A percentile compares a stretch with the other conserved stretches of the same genome.
phyloP scores from a whole-genome alignment of 2,329 filamentous ascomycete genomes.

The Aspergillus arachidicola region DNA sequence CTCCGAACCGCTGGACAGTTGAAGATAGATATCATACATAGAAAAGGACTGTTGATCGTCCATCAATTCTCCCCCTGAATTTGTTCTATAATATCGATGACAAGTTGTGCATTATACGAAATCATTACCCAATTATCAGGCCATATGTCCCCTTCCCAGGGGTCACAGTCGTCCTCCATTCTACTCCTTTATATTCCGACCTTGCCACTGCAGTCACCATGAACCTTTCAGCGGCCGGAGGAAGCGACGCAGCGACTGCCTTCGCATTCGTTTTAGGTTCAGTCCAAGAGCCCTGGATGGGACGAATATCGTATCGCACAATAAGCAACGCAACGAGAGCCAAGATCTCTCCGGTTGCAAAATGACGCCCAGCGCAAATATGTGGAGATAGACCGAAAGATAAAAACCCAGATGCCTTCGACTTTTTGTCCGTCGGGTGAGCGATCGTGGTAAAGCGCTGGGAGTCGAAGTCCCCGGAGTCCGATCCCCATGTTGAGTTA shows the following conservation, averaged over 20 bases:
- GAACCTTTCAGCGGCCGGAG: background rate
- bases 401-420: constrained; percentile 39
- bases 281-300: constrained; percentile 24
- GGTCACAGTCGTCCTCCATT: too few species aligned
- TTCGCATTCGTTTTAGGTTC: background rate
- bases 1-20: too few species aligned
- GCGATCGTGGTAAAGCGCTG: constrained; percentile 21
- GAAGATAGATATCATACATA: too few species aligned
- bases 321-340: constrained; percentile 37
- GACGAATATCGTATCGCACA: constrained; percentile 37
- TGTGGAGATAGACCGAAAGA: constrained; percentile 55
- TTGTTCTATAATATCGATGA: too few species aligned
- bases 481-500: constrained; percentile 32
- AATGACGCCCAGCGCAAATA: constrained; percentile 52
- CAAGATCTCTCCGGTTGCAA: constrained; percentile 51
- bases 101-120: too few species aligned
- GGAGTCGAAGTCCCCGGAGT: constrained; percentile 24
- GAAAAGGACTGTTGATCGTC: too few species aligned
- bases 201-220: background rate
- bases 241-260: background rate
- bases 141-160: too few species aligned
- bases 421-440: constrained; percentile 11
- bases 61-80: too few species aligned
- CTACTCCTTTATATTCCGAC: too few species aligned
- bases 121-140: too few species aligned